Evolutionary conservation across 2,329 filamentous ascomycete genomes (phyloP), one percentile per base, ranked within the genome.

Genomic region (Sporothrix brasiliensis): DNA sequence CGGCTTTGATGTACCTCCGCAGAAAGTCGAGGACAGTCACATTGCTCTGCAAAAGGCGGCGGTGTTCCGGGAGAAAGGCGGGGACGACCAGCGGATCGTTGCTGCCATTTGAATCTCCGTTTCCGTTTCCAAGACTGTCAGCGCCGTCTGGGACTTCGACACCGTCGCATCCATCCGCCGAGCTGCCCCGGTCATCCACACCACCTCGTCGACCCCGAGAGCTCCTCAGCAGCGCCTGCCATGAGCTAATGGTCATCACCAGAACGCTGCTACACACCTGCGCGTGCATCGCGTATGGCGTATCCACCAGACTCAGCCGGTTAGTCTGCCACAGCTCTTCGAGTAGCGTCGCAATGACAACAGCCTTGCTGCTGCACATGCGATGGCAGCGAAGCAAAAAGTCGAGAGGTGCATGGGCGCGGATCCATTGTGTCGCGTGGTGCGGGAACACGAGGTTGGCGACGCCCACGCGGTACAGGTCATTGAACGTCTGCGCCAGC

Each of bases 201-300:
- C 54, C 54, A 44, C 9, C 30, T 7, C 30, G 54, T 16, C 53
- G 39, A 5, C 34, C 54, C 34, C 10, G n/a, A 2, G 27, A 41
- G 39, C 50, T 58, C 9, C 52, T 41, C 5, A 50, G 27, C 47
- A 71, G 70, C 5, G 66, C 67, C 61, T 71, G 69, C 71, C 71
- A 72, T n/a, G 71, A 72, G 49, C 34, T 65, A 24, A 71, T 41
- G 7, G 71, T 69, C 66, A 70, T 68, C 11, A 71, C 69, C 47
- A 72, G 52, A 24, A 72, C 71, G 50, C 69, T 72, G 54, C 69
- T 71, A 49, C 71, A 72, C 2, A 72, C 69, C 49, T 72, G 71
- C 10, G 63, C 67, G n/a, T 72, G 71, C 34, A 71, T 65, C 19
- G 71, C 69, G n/a, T 69, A 72, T 1, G 71, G 71, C 16, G 69